Evolutionary conservation across 345 rosid genomes (phyloP).

Genomic region (Syzygium jambos): DNA sequence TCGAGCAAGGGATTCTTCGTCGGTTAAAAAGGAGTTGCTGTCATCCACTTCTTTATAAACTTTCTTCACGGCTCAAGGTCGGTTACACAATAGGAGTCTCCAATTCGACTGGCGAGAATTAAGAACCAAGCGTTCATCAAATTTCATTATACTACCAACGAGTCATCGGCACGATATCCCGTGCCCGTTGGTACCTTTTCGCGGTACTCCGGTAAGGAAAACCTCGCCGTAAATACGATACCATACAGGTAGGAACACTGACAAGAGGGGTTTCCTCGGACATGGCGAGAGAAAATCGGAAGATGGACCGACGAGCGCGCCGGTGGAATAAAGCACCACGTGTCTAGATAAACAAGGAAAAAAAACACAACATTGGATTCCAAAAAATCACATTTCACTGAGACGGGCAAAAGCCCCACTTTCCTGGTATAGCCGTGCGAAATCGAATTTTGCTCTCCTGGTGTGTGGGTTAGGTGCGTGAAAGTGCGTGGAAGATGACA

Average conservation of each 20-base stretch:
- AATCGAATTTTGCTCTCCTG: background rate
- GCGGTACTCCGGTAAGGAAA: no score
- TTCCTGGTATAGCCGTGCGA: background rate
- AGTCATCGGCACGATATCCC: background rate
- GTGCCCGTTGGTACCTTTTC: background rate
- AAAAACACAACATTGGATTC: background rate
- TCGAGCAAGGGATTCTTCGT: no score
- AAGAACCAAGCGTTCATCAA: background rate
- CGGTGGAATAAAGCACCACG: background rate
- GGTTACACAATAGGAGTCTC: background rate
- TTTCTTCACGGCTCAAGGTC: background rate
- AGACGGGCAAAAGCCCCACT: background rate
- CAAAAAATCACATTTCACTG: background rate
- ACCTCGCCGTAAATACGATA: background rate
- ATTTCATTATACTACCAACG: background rate
- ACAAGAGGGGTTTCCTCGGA: background rate
- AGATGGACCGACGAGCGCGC: accelerated
- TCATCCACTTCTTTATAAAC: background rate
- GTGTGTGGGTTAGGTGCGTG: background rate
- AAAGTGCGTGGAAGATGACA: background rate
- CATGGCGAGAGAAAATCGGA: background rate
- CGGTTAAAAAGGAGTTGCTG: no score
- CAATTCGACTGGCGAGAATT: background rate
- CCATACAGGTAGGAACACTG: accelerated
- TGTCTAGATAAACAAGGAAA: no score